A percentile compares a stretch with the other conserved stretches of the same genome.
These are phyloP conservation scores for Cryptosporidium baileyi DNA, from an alignment of 169 alveolate species.

Conservation along the genomic window DNA sequence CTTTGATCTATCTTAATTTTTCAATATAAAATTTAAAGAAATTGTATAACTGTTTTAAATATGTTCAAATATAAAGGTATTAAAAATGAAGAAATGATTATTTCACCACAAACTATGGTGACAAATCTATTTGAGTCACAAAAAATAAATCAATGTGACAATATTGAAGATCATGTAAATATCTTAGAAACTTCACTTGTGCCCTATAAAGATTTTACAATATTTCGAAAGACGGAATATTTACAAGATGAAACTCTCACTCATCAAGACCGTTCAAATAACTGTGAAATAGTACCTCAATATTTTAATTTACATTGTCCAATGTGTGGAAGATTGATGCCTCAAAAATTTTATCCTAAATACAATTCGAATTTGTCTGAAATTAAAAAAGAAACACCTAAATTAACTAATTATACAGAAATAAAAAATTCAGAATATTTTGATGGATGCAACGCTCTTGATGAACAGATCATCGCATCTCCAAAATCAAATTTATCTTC, in stretches of 20 bases:
- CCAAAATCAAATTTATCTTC: neutral
- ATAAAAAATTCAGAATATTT: neutral
- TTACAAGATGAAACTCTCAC: neutral
- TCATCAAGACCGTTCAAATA: neutral
- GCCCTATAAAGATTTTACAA: conserved; percentile 3
- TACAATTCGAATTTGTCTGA: neutral
- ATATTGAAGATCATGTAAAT: neutral
- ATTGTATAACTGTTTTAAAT: too few species aligned
- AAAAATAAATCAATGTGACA: neutral
- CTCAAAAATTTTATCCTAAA: conserved; percentile 19
- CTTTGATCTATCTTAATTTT: too few species aligned
- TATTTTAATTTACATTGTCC: conserved; percentile 61
- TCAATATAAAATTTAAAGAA: too few species aligned
- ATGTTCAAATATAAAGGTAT: too few species aligned
- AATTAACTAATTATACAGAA: neutral
- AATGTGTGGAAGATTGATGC: conserved; percentile 67
- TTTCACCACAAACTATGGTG: conserved; percentile 70
- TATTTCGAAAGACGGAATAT: neutral
- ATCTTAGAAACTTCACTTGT: neutral
- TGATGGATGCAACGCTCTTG: neutral
- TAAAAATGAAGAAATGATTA: neutral
- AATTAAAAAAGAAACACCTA: neutral
- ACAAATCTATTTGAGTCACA: neutral
- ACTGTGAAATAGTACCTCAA: conserved; percentile 1
- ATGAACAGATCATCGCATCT: neutral